phyloP scores from a whole-genome alignment of 2,329 filamentous ascomycete species.

The Fusarium sp. region DNA sequence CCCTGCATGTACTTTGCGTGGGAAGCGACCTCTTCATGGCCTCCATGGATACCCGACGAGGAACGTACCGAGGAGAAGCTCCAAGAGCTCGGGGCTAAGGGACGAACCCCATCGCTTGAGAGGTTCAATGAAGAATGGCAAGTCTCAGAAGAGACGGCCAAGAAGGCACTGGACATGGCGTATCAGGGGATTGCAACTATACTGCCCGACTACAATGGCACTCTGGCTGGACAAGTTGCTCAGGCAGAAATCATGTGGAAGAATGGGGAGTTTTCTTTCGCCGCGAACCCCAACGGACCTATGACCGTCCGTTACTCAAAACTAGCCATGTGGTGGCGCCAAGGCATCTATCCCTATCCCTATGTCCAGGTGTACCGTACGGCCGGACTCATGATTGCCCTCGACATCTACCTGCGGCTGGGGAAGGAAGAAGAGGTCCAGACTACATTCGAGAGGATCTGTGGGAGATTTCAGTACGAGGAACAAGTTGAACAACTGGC shows the following conservation, averaged over 20 bases:
- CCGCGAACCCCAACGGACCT: constrained; percentile 18
- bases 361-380: constrained; percentile 27
- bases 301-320: constrained; percentile 12
- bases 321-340: constrained; percentile 31
- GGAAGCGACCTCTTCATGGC: constrained; percentile 11
- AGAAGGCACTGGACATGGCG: constrained; percentile 20
- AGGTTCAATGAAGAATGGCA: constrained; percentile 16
- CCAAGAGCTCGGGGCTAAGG: neutral
- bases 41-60: neutral
- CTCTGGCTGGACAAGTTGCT: constrained; percentile 1
- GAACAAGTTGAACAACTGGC: neutral
- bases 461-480: neutral
- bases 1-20: constrained; percentile 10
- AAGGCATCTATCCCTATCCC: constrained; percentile 27
- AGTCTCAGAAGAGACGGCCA: constrained; percentile 1
- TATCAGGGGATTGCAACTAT: constrained; percentile 3
- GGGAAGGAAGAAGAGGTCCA: neutral
- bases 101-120: constrained; percentile 9
- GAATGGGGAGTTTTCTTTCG: neutral
- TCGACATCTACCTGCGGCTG: neutral
- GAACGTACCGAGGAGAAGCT: neutral
- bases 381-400: constrained; percentile 22
- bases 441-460: neutral
- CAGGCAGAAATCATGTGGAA: constrained; percentile 4
- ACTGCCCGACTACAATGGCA: constrained; percentile 9